Percentiles rank a stretch among this genome's conserved stretches.
These are phyloP conservation scores for Coelastrella sp. DNA, from an alignment of 139 green algal genomes.

Conservation along the genomic window DNA sequence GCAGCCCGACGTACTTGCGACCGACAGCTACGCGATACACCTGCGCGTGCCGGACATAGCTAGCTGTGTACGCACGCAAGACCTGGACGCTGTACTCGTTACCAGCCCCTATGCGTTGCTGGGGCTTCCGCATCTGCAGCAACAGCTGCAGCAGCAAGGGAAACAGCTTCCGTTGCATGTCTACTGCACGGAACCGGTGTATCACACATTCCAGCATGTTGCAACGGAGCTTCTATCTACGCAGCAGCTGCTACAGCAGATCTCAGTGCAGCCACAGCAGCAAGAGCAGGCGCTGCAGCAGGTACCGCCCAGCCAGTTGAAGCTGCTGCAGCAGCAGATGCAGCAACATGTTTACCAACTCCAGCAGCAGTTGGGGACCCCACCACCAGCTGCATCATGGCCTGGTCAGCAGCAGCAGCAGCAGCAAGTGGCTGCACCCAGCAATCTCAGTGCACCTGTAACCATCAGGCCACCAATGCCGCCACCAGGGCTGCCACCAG, in stretches of 20 bases:
- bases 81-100: background rate
- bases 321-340: background rate
- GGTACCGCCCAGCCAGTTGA: background rate
- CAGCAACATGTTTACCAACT: background rate
- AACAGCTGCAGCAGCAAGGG: slow-evolving; percentile 34
- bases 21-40: background rate
- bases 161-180: slow-evolving; percentile 8
- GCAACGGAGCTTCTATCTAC: background rate
- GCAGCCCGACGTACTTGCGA: background rate
- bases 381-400: no score
- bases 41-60: background rate
- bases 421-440: background rate
- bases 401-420: slow-evolving; percentile 14
- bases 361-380: background rate
- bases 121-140: slow-evolving; percentile 1
- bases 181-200: slow-evolving; percentile 37
- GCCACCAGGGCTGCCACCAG: background rate
- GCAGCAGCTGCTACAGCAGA: background rate
- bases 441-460: background rate
- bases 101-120: slow-evolving; percentile 20
- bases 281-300: background rate
- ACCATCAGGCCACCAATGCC: background rate
- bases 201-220: slow-evolving; percentile 34
- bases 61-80: background rate
- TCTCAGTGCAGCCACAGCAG: background rate